Conservation (phyloP, 2,329 filamentous ascomycete genomes). For the Cercospora sesami region DNA sequence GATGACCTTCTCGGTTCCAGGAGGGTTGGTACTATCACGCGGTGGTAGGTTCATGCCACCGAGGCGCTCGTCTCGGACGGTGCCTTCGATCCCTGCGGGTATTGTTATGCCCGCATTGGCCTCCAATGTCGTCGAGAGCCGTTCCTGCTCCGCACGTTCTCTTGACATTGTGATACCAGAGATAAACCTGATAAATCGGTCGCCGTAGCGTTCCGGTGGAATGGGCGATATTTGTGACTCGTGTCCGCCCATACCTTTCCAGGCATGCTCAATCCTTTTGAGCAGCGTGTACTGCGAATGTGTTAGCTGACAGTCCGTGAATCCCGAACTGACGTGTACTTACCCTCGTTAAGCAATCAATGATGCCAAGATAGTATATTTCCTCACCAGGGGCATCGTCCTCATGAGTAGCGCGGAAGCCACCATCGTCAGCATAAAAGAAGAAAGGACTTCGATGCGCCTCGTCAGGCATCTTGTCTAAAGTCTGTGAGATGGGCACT, state of each 20-base stretch:
- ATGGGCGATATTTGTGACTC: slow-evolving; percentile 89
- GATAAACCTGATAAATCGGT: slow-evolving; percentile 92
- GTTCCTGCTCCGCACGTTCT: slow-evolving; percentile 68
- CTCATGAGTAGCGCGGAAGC: slow-evolving; percentile 89
- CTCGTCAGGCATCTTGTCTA: slow-evolving; percentile 82
- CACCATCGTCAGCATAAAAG: slow-evolving; percentile 93
- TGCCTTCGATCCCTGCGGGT: slow-evolving; percentile 30
- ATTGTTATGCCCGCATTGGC: slow-evolving; percentile 25
- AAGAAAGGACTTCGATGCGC: slow-evolving; percentile 70
- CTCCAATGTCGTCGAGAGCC: slow-evolving; percentile 35
- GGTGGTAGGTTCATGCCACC: slow-evolving; percentile 41
- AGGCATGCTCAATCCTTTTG: slow-evolving; percentile 94
- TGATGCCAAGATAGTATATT: slow-evolving; percentile 97
- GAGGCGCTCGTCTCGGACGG: slow-evolving; percentile 42
- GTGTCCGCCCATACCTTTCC: slow-evolving; percentile 86
- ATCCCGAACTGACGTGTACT: slow-evolving; percentile 46
- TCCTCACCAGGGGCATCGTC: slow-evolving; percentile 81
- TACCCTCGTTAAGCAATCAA: slow-evolving; percentile 96
- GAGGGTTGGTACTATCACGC: slow-evolving; percentile 32
- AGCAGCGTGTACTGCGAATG: slow-evolving; percentile 75
- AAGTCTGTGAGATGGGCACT: slow-evolving; percentile 82
- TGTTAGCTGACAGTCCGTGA: neutral
- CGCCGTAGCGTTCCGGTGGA: slow-evolving; percentile 84
- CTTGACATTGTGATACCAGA: slow-evolving; percentile 84
- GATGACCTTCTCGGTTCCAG: slow-evolving; percentile 56